Evolutionary conservation across 2,329 filamentous ascomycete species (phyloP), one percentile per base, ranked within the genome.

Genomic region (Davidsoniella australis): DNA sequence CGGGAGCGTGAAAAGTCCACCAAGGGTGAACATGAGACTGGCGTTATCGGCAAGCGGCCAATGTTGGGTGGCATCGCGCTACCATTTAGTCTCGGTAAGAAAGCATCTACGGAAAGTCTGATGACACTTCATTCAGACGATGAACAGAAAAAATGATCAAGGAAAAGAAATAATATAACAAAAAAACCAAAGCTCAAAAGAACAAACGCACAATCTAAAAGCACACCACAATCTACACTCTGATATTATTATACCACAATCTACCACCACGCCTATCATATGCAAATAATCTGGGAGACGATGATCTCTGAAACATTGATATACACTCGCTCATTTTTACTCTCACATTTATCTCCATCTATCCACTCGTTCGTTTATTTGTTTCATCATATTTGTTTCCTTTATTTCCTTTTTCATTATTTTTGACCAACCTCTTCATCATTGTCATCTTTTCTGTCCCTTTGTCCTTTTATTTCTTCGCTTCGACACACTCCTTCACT

Each of bases 61-160:
- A 78, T 77, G 42, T 68, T 82, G 5, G 76, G 75, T 17, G 79
- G 81, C 0, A 74, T 86, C 23, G 81, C 83, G 0, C 72, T 85
- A 56, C 83, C 83, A 0, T 88, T 88, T 58, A 82, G 75, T 50
- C 61, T 88, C 12, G 72, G 72, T 47, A 73, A 72, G 55, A 72
- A 81, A 17, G 72, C 73, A 2, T 72, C 76, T 3, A 82, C 76
- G 16, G 79, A 79, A 1, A 85, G 80, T 63, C 85, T 82, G 72
- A 64, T 80, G 47, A 85, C 82, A 0, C 62, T 86, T 17, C 66
- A 68, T 36, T 75, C 73, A 8, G 57, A 60, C 4, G 54, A 57
- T 17, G 62, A 63, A 4, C 29, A 50, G 16, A 36, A 36, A 23
- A 41, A 54, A 8, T 16, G 49, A 46, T 41, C 52, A 48, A 43